Evolutionary conservation across 805 yeast genomes (phyloP), one percentile per base, ranked within the genome.

Genomic region (Kazachstania africana): DNA sequence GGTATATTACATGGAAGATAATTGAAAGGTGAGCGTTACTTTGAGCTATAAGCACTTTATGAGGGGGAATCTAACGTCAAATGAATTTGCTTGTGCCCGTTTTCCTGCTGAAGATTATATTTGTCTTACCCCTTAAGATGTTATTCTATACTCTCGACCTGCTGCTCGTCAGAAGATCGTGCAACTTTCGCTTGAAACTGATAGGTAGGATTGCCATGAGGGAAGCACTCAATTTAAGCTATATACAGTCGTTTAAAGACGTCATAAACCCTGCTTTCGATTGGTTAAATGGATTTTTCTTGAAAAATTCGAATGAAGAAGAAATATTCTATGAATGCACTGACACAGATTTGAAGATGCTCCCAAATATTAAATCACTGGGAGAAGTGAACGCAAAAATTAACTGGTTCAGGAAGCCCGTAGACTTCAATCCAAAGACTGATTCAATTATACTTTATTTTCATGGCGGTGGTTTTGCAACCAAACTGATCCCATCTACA

Each of bases 391-490:
- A 3, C 16, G 34, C 33, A 1, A 28, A 21, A 16, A 35, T 18
- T 29, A 32, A 23, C 13, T 39, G 42, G 47, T 33, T 34, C 19
- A 24, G 25, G 5, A 37, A 33, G 13, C 45, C 50, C 6, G 22
- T 20, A 1, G 25, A 28, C 18, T 45, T 44, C 25, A 33, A 44
- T 27, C 37, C 44, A 6, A 19, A 12, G n/a, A 17, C 10, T 4
- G 53, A 46, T 20, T 41, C 39, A 0, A 32, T 42, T 13, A 15
- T 48, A 15, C 16, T 47, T 8, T 49, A 38, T 27, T 32, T 41
- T 8, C 55, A 49, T 31, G 55, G 55, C 18, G 55, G 55, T 28
- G 55, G 53, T 3, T 48, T 41, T 37, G 43, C 45, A 9, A 14
- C 47, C 3, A 39, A 38, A 27, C 25, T 45, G 24, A 24, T 40